A percentile compares a stretch with the other conserved stretches of the same genome.
Conservation (phyloP, 306 rosid genomes). For the Pyrus communis region DNA sequence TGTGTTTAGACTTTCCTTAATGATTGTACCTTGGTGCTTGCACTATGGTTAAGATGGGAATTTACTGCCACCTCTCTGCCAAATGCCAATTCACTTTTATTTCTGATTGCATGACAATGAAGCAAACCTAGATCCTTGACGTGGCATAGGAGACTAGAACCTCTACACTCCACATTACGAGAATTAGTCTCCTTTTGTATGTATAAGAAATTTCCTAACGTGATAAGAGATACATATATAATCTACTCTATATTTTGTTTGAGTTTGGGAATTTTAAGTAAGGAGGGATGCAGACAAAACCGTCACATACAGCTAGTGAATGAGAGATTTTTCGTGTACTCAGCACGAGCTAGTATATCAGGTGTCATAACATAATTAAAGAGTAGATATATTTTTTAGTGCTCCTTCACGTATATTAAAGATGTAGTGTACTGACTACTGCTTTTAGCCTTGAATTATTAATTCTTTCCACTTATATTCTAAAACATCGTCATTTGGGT, state of each 20-base stretch:
- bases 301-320: too few relatives aligned
- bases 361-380: too few relatives aligned
- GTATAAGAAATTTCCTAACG: not conserved
- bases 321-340: too few relatives aligned
- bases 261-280: too few relatives aligned
- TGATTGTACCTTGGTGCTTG: slow-evolving; percentile 1
- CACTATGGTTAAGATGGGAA: not conserved
- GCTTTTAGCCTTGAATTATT: not conserved
- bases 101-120: slow-evolving; percentile 8
- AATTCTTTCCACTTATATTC: not conserved
- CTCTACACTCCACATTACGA: not conserved
- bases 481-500: too few relatives aligned
- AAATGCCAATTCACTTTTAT: not conserved
- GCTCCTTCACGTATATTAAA: too few relatives aligned
- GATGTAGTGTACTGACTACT: too few relatives aligned
- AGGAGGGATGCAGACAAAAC: too few relatives aligned
- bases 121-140: slow-evolving; percentile 33
- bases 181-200: not conserved
- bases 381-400: too few relatives aligned
- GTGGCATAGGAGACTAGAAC: slow-evolving; percentile 10
- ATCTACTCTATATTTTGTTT: too few relatives aligned
- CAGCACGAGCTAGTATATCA: too few relatives aligned
- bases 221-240: too few relatives aligned
- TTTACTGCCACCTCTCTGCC: not conserved
- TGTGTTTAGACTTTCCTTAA: not conserved